Evolutionary conservation across 495 filamentous ascomycete species (phyloP), one percentile per base, ranked within the genome.

Genomic region (Talaromyces borbonicus): DNA sequence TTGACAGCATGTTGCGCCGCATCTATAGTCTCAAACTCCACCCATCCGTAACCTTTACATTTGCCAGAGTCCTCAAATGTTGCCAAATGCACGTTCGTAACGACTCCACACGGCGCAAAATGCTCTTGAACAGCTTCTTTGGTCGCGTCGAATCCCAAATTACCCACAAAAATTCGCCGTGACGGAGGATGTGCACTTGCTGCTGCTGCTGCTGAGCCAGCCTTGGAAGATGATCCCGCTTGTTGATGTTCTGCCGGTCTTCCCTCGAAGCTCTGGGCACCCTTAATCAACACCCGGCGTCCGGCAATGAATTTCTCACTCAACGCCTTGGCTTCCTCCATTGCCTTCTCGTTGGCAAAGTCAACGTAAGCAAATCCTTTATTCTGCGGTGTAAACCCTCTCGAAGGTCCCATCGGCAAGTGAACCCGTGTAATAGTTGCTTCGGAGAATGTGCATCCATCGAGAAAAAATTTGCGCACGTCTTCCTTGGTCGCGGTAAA

Each of bases 41-140:
- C 79, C 85, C 92, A 97, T 15, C 82, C 90, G 69, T 85, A 99
- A 1, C 92, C 92, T 68, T 96, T 96, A 70, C 93, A 97, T 68
- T 97, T 97, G 20, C 92, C 93, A 30, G 81, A 79, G 56, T 99
- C 93, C 60, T 97, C 87, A 57, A 99, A 99, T 0, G 90, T 95
- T 2, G 93, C 93, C 37, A 95, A 66, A 60, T 90, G 86, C 51
- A 89, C 72, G 64, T 83, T 83, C 26, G 71, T 66, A 46, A 99
- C 73, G 38, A 79, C 74, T 31, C 92, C 92, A 55, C 90, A 96
- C 56, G 79, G 83, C 20, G 65, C 68, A 59, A 93, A 96, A 57
- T 95, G 86, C 49, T 80, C 72, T 48, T 76, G 66, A 23, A 99
- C 66, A 48, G 79, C 75, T 50, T 94, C 87, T 51, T 86, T 85